phyloP scores from a whole-genome alignment of 495 filamentous ascomycete genomes.

The Aspergillus hancockii region DNA sequence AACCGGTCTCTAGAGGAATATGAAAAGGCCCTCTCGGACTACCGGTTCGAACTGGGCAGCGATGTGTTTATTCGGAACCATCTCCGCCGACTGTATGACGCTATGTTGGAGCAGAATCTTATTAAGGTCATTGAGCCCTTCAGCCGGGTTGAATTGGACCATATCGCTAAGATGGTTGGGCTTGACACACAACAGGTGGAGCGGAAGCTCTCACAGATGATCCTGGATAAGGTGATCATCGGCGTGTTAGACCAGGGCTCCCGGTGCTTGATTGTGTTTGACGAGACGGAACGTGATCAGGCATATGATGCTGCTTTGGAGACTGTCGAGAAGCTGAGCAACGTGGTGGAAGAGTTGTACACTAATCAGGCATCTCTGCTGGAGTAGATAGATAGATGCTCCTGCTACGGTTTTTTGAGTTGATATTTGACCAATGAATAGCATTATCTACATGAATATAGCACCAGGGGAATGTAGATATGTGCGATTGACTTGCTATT shows the following conservation, averaged over 20 bases:
- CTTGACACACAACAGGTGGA: conserved; percentile 96
- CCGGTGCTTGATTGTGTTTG: conserved; percentile 93
- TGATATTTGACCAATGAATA: conserved; percentile 26
- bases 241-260: conserved; percentile 97
- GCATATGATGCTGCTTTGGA: conserved; percentile 91
- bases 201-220: conserved; percentile 98
- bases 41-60: conserved; percentile 86
- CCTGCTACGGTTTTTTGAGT: conserved; percentile 6
- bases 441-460: conserved; percentile 24
- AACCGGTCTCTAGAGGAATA: conserved; percentile 96
- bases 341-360: conserved; percentile 95
- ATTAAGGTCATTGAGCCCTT: conserved; percentile 99
- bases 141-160: conserved; percentile 91
- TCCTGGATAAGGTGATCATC: conserved; percentile 96
- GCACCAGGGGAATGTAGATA: neutral
- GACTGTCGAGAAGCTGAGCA: conserved; percentile 95
- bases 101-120: conserved; percentile 97
- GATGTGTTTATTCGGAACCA: conserved; percentile 96
- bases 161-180: conserved; percentile 96
- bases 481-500: neutral
- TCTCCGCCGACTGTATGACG: conserved; percentile 90
- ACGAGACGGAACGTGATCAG: conserved; percentile 90
- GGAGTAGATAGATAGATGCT: conserved; percentile 77
- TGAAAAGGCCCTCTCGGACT: conserved; percentile 84
- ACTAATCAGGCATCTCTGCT: conserved; percentile 94